A percentile compares a stretch with the other conserved stretches of the same genome.
Conservation (phyloP, 2,329 filamentous ascomycete species). For the Botryotinia calthae region DNA sequence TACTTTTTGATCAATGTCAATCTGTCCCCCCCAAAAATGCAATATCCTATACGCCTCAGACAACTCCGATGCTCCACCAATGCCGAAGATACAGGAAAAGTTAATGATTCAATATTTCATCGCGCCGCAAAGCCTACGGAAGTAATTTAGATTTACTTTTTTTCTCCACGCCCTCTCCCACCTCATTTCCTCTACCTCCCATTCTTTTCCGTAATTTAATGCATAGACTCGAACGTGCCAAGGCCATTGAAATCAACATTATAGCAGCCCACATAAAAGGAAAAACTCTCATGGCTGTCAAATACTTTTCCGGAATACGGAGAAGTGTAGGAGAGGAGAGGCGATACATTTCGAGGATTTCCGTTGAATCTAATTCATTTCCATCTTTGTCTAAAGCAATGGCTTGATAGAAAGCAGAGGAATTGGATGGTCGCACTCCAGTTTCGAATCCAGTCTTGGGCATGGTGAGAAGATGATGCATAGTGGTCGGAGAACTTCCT, state of each 20-base stretch:
- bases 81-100: too few species aligned
- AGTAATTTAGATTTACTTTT: conserved; percentile 6
- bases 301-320: not conserved
- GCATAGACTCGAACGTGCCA: not conserved
- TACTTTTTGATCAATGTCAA: not conserved
- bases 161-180: not conserved
- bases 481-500: not conserved
- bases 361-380: not conserved
- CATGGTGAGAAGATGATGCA: not conserved
- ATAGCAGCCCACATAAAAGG: not conserved
- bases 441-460: conserved; percentile 3
- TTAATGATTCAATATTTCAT: not conserved
- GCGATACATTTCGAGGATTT: conserved; percentile 10
- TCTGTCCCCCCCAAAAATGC: not conserved
- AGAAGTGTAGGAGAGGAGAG: not conserved
- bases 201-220: not conserved
- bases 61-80: not conserved
- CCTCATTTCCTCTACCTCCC: not conserved
- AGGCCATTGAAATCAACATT: not conserved
- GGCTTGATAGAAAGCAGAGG: conserved; percentile 11
- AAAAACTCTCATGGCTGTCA: not conserved
- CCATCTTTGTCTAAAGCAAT: not conserved
- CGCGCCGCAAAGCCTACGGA: not conserved
- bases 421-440: not conserved
- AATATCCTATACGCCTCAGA: not conserved